Base-by-base conservation (phyloP, 441 rosid species). In the Capsella rubella region DNA sequence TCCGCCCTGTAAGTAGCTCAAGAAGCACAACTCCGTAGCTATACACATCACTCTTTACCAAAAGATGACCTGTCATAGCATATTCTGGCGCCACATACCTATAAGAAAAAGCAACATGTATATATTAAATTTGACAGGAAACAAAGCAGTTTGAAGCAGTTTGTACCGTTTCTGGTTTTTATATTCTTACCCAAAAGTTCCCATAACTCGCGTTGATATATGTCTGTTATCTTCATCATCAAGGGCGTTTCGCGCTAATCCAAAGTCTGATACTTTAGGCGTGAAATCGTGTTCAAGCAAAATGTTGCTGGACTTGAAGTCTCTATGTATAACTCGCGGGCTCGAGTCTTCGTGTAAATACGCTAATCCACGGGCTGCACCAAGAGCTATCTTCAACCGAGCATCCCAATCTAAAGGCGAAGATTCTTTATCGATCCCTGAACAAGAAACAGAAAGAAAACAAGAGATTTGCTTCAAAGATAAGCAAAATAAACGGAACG, bases 11-110 rank as follows among this genome's bases (percentile, higher is more conserved):
- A 56, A 95, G 82, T 69, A 95, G 97, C 90, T 95, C 99, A 1
- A 95, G 91, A 75, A 95, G 93, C 74, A 95, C 99, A 4, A 95
- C 99, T 37, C 99, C 99, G 13, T 95, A 95, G 79, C 99, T 95
- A 74, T 92, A 95, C 42, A 95, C 99, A 55, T 95, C 99, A 13
- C 99, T 95, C 82, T 92, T 95, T 66, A 92, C 99, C 7, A 94
- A 87, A 72, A 94, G 97, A 84, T 94, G 99, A n/a, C 97, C 99
- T 0, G 99, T 94, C 99, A 94, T 94, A 49, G 99, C 99, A 67
- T 94, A 94, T 78, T 94, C 99, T 0, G 99, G 97, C 10, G 99
- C 99, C 31, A 91, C 97, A 75, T 92, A 92, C 72, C 97, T 90
- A 80, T 51, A 18, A 65, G 25, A 16, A 47, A 47, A 28, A 51